Evolutionary conservation across 2,329 filamentous ascomycete genomes (phyloP), one percentile per base, ranked within the genome.

Genomic region (Cytospora schulzeri): DNA sequence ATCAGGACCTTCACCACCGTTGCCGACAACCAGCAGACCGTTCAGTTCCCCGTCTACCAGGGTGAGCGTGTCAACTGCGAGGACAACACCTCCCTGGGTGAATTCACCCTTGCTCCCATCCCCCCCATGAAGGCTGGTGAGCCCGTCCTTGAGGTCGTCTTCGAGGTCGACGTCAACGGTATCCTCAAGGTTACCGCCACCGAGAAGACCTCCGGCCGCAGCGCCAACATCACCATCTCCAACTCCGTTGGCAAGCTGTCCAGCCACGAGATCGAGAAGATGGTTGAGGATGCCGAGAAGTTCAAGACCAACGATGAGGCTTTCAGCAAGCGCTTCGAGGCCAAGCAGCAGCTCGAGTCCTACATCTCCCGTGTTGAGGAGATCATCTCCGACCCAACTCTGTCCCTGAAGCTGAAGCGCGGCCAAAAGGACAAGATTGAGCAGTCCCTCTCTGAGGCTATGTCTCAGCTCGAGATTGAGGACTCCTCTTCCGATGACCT

Each of bases 381-480:
- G 85, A 97, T 99, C 75, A 88, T 98, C 79, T 96, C 92, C 54
- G 95, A 99, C 85, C 95, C 95, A 66, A 92, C 90, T 54, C 90
- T 97, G 83, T 95, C 92, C 69, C 87, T 98, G 77, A 97, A 96
- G 88, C 87, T 99, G 78, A 98, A 98, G 92, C 93, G 94, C 75
- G 93, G 92, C 79, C 93, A 96, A 87, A 97, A 97, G 91, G 93
- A 97, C 83, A 98, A 97, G 91, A 97, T 99, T 71, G 95, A 99
- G 88, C 89, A 91, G 77, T 91, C 93, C 72, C 91, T 99, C 73
- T 94, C 90, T 80, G 95, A 99, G 75, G 95, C 95, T 73, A 98
- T 99, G 95, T 91, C 88, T 70, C 91, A 96, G 82, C 91, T 99
- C 70, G 95, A 99, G 88, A 84, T 99, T 76, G 91, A 94, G 81